Evolutionary conservation across 1,284 basidiomycete species (phyloP).

Genomic region (Meira nashicola): DNA sequence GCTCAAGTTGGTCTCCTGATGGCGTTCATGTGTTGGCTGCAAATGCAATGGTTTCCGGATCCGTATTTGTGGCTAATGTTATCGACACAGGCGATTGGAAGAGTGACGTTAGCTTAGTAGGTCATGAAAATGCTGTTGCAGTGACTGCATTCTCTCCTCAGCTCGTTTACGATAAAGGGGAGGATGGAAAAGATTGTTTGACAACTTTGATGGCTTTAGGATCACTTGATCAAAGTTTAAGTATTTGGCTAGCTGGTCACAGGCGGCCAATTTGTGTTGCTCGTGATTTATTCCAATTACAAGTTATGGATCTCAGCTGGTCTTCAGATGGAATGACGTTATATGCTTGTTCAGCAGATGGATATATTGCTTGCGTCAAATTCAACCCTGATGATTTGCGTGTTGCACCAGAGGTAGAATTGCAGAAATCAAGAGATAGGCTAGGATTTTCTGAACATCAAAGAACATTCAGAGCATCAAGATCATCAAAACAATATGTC

Average conservation of each 20-base stretch:
- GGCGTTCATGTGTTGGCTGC: conserved; percentile 95
- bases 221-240: conserved; percentile 30
- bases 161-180: conserved; percentile 26
- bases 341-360: conserved; percentile 92
- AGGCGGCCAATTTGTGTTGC: conserved; percentile 89
- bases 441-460: conserved; percentile 21
- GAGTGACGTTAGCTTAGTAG: conserved; percentile 67
- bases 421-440: conserved; percentile 29
- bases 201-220: conserved; percentile 42
- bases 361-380: conserved; percentile 79
- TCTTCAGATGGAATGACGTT: conserved; percentile 73
- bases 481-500: not conserved
- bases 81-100: conserved; percentile 68
- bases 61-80: conserved; percentile 93
- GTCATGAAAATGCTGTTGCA: conserved; percentile 96
- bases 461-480: not conserved
- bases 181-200: conserved; percentile 20
- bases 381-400: conserved; percentile 77
- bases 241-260: conserved; percentile 55
- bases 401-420: conserved; percentile 66
- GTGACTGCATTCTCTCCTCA: conserved; percentile 57
- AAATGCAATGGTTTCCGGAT: conserved; percentile 87
- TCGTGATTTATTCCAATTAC: conserved; percentile 86
- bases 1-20: conserved; percentile 96
- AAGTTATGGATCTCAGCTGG: conserved; percentile 95